Conservation (phyloP, 441 rosid species). For the Aquilaria agallochum region DNA sequence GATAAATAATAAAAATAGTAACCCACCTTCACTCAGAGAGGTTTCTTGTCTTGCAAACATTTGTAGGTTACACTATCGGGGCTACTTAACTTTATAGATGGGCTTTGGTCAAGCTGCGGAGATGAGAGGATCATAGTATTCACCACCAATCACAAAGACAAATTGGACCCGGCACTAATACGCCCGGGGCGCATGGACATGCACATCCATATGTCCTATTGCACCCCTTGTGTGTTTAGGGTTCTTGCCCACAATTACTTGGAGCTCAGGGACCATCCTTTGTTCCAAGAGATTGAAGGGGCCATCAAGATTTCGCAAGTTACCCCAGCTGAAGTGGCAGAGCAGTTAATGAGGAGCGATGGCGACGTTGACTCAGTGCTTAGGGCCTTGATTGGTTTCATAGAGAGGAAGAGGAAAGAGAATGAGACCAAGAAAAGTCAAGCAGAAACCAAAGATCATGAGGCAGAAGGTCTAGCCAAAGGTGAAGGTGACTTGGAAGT, state of each 20-base stretch:
- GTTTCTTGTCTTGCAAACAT: too few species aligned
- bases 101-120: constrained; percentile 57
- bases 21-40: too few species aligned
- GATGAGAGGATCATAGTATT: constrained; percentile 53
- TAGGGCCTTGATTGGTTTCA: constrained; percentile 26
- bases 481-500: not conserved
- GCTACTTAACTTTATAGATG: constrained; percentile 52
- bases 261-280: constrained; percentile 17
- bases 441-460: constrained; percentile 12
- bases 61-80: constrained; percentile 49
- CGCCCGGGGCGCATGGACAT: constrained; percentile 63
- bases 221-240: constrained; percentile 37
- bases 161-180: constrained; percentile 43
- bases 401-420: constrained; percentile 23
- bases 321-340: constrained; percentile 59
- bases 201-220: constrained; percentile 55
- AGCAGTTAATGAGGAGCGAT: constrained; percentile 47
- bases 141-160: constrained; percentile 49
- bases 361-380: constrained; percentile 22
- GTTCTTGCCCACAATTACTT: constrained; percentile 42
- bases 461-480: not conserved
- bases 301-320: constrained; percentile 21
- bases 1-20: too few species aligned
- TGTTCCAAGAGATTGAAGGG: constrained; percentile 31
- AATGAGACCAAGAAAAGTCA: not conserved